Conservation (phyloP, 805 yeast genomes). For the Zygotorulaspora chibaensis region DNA sequence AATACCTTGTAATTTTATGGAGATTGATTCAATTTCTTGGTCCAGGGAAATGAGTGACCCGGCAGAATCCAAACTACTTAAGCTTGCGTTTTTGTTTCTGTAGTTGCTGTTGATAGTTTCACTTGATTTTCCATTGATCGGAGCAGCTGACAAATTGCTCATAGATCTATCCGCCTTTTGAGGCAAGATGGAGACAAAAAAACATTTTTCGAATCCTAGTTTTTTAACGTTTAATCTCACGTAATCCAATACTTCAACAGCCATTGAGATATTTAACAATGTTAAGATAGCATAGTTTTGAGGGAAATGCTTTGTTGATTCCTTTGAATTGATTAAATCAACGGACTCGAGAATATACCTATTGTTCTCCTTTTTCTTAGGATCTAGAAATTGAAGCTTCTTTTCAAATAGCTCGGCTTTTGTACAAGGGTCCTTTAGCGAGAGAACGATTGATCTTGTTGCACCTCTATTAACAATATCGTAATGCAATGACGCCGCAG, state of each 20-base stretch:
- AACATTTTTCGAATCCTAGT: slow-evolving; percentile 12
- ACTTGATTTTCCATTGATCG: slow-evolving; percentile 2
- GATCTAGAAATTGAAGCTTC: slow-evolving; percentile 14
- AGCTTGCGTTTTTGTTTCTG: slow-evolving; percentile 14
- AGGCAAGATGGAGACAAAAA: slow-evolving; percentile 15
- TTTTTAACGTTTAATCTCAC: slow-evolving; percentile 11
- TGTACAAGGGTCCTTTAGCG: slow-evolving; percentile 13
- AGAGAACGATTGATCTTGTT: slow-evolving; percentile 27
- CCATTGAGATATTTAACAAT: slow-evolving; percentile 28
- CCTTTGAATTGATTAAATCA: slow-evolving; percentile 20
- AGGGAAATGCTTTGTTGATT: slow-evolving; percentile 17
- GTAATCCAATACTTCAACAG: slow-evolving; percentile 25
- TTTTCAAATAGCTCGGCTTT: slow-evolving; percentile 14
- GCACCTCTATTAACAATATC: slow-evolving; percentile 27
- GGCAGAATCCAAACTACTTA: slow-evolving; percentile 16
- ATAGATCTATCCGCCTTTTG: slow-evolving; percentile 5
- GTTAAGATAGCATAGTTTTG: slow-evolving; percentile 24
- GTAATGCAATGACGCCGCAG: slow-evolving; percentile 13
- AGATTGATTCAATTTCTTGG: slow-evolving; percentile 13
- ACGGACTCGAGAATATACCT: slow-evolving; percentile 30
- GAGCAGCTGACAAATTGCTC: slow-evolving; percentile 4
- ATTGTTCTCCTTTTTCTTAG: slow-evolving; percentile 11
- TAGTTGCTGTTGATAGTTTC: slow-evolving; percentile 4
- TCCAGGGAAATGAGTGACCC: slow-evolving; percentile 14
- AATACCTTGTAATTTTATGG: slow-evolving; percentile 12